These are phyloP conservation scores for Clavispora vitiphila DNA, from an alignment of 805 yeast genomes.

Conservation along the genomic window DNA sequence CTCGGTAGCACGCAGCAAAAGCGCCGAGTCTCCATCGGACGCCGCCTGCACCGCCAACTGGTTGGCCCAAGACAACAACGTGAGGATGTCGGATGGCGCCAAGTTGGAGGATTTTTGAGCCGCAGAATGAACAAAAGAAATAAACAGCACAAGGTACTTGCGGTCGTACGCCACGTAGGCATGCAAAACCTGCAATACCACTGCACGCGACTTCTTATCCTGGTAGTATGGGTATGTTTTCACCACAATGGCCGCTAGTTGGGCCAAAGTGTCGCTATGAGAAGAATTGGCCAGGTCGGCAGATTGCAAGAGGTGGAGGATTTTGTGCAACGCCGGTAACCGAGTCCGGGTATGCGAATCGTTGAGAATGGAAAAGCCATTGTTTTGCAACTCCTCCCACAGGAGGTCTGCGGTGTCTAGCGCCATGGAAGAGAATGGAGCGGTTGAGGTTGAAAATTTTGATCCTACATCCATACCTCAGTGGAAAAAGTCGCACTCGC, in stretches of 20 bases:
- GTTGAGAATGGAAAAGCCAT: conserved; percentile 17
- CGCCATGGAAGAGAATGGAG: not conserved
- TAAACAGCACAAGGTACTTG: conserved; percentile 30
- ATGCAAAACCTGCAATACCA: conserved; percentile 37
- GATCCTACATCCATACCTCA: not conserved
- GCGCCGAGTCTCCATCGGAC: not conserved
- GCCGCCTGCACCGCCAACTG: conserved; percentile 22
- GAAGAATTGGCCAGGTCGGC: conserved; percentile 3
- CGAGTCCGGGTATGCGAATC: conserved; percentile 35
- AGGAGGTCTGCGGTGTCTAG: conserved; percentile 2
- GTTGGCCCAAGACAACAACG: conserved; percentile 56
- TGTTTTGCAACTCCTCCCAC: conserved; percentile 17
- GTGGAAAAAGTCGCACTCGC: too few species aligned
- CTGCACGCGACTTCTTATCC: conserved; percentile 44
- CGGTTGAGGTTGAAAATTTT: not conserved
- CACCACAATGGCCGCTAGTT: conserved; percentile 29
- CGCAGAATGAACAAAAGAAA: conserved; percentile 33
- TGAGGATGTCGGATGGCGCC: conserved; percentile 54
- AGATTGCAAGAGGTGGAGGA: conserved; percentile 21
- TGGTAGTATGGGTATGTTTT: conserved; percentile 47
- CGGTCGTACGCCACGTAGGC: conserved; percentile 27
- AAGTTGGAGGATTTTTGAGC: conserved; percentile 25
- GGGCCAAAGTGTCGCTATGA: conserved; percentile 14
- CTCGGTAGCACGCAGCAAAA: conserved; percentile 13
- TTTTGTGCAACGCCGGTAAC: conserved; percentile 27